phyloP scores from a whole-genome alignment of 768 basidiomycete species.

The Psilocybe cubensis region DNA sequence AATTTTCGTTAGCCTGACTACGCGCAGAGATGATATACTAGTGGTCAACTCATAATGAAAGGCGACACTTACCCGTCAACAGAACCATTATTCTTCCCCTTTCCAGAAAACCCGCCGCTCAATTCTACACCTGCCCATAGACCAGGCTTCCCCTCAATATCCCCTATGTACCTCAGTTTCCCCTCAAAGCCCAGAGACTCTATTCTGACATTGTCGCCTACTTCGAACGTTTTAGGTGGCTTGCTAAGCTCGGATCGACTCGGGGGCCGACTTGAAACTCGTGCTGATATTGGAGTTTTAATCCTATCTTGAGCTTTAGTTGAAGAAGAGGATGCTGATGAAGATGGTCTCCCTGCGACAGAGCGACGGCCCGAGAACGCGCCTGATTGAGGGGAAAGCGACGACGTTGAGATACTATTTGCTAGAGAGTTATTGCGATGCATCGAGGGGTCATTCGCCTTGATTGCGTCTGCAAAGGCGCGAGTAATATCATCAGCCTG shows the following conservation, averaged over 20 bases:
- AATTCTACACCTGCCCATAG: constrained; percentile 95
- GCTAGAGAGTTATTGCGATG: constrained; percentile 55
- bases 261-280: constrained; percentile 50
- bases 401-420: constrained; percentile 41
- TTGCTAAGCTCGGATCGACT: constrained; percentile 70
- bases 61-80: constrained; percentile 76
- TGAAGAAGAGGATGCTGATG: constrained; percentile 60
- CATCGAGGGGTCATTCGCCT: constrained; percentile 77
- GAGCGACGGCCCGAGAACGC: constrained; percentile 55
- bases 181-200: constrained; percentile 92
- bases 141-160: constrained; percentile 88
- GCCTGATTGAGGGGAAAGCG: constrained; percentile 51
- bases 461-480: constrained; percentile 82
- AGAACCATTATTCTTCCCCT: constrained; percentile 94
- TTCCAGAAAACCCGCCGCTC: constrained; percentile 80
- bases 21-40: neutral
- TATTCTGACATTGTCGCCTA: constrained; percentile 85
- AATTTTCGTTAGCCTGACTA: neutral
- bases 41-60: neutral
- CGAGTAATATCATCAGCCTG: constrained; percentile 57
- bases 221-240: constrained; percentile 54
- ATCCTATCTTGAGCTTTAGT: constrained; percentile 40
- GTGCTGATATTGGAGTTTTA: constrained; percentile 53
- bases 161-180: constrained; percentile 75
- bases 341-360: constrained; percentile 51